Evolutionary conservation across 257 asterid genomes (phyloP), one percentile per base, ranked within the genome.

Genomic region (Capsicum rhomboideum): DNA sequence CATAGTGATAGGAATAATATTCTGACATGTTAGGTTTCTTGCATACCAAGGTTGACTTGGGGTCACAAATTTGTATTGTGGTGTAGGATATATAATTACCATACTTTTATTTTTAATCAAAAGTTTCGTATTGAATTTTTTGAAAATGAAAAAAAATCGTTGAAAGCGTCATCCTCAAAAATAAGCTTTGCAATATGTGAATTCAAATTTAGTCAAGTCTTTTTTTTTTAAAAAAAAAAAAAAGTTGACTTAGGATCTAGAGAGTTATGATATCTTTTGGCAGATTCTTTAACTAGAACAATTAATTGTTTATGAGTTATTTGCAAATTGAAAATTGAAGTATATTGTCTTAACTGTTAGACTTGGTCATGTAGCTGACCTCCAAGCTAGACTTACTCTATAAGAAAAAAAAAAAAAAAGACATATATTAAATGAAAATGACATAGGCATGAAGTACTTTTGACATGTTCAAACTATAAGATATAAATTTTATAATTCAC

Each of bases 11-110:
- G 44, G 61, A 75, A 75, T 26, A 75, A 14, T 77, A 77, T 10
- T 77, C 81, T 50, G 81, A 26, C 81, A 26, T 50, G 63, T 77
- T 77, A 50, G 63, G 46, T 77, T 77, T 77, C 28, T 50, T 77
- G 81, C 81, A 77, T 50, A 50, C 46, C 61, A 50, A 77, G 81
- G 81, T 49, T 77, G 81, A 77, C 81, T 77, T 14, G 0, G 61
- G 59, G 59, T 75, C 3, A 26, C 69, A 10, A 44, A 44, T 1
- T 0, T 10, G 13, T 1, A 1, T 44, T 8, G 10, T 1, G 8
- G 12, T 2, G 2, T 44, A 0, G 8, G n/a, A n/a, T n/a, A n/a
- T n/a, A n/a, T n/a, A n/a, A n/a, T n/a, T n/a, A n/a, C n/a, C n/a
- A n/a, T n/a, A n/a, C n/a, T n/a, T n/a, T n/a, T n/a, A n/a, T n/a